Evolutionary conservation across 1,284 basidiomycete genomes (phyloP).

Genomic region (Cerioporus squamosus): DNA sequence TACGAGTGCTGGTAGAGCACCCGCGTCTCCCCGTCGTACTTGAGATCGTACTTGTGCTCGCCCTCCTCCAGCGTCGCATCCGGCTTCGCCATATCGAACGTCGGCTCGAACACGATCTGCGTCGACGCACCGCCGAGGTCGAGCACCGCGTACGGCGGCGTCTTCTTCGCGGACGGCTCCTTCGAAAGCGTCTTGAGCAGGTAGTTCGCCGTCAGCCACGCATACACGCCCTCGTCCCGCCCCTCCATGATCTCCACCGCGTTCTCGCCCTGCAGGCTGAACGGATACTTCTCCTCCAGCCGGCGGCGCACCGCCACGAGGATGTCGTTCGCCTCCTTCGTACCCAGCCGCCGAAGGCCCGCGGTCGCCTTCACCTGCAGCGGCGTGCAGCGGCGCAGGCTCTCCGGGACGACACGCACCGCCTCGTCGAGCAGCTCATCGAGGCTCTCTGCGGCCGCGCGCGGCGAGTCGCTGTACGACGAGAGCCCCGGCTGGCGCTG

Average conservation of each 20-base stretch:
- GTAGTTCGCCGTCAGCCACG: slow-evolving; percentile 99
- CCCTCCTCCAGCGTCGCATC: slow-evolving; percentile 72
- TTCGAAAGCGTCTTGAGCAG: slow-evolving; percentile 76
- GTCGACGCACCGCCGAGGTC: slow-evolving; percentile 97
- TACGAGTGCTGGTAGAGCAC: slow-evolving; percentile 95
- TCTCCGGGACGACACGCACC: slow-evolving; percentile 73
- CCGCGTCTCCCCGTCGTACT: slow-evolving; percentile 73
- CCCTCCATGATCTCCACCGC: slow-evolving; percentile 94
- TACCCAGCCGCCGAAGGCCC: slow-evolving; percentile 82
- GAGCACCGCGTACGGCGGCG: slow-evolving; percentile 87
- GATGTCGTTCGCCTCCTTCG: slow-evolving; percentile 72
- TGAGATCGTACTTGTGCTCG: slow-evolving; percentile 92
- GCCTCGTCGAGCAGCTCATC: slow-evolving; percentile 86
- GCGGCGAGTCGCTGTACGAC: slow-evolving; percentile 58
- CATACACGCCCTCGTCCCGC: slow-evolving; percentile 95
- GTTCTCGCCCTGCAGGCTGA: slow-evolving; percentile 66
- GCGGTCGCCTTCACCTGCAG: slow-evolving; percentile 96
- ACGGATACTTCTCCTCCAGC: slow-evolving; percentile 74
- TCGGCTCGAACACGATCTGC: slow-evolving; percentile 97
- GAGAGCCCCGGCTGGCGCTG: slow-evolving; percentile 86
- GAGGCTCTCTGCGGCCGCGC: slow-evolving; percentile 80
- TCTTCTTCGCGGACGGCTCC: slow-evolving; percentile 44
- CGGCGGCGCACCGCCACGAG: slow-evolving; percentile 75
- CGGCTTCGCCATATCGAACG: slow-evolving; percentile 51
- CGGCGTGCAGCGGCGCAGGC: slow-evolving; percentile 78